These are phyloP conservation scores for Rhytidhysteron rufulum DNA, from an alignment of 2,329 filamentous ascomycete species.

Conservation along the genomic window DNA sequence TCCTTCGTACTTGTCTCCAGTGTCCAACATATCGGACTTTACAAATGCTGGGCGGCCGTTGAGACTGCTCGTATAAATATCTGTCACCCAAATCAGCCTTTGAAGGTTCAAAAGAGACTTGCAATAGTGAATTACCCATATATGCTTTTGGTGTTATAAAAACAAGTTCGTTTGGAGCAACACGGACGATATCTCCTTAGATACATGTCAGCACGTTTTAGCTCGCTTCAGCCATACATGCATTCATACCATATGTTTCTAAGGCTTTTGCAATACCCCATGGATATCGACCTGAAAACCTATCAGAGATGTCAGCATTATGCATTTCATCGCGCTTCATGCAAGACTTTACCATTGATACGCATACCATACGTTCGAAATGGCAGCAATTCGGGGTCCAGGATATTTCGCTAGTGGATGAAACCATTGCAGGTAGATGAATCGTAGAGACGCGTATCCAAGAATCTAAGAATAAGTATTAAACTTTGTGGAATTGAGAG, in stretches of 20 bases:
- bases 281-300: conserved; percentile 7
- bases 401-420: conserved; percentile 6
- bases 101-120: background rate
- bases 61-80: conserved; percentile 6
- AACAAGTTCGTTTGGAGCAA: conserved; percentile 6
- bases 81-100: conserved; percentile 3
- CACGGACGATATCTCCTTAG: conserved; percentile 10
- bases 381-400: conserved; percentile 4
- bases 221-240: background rate
- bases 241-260: background rate
- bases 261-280: conserved; percentile 7
- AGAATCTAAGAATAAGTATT: no score
- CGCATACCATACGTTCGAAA: conserved; percentile 6
- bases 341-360: conserved; percentile 3
- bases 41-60: conserved; percentile 7
- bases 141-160: conserved; percentile 7
- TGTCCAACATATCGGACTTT: background rate
- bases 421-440: conserved; percentile 3
- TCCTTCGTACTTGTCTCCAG: background rate
- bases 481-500: no score
- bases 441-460: conserved; percentile 4
- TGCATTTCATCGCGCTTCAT: background rate
- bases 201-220: background rate
- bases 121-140: background rate
- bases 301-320: background rate